These are phyloP conservation scores for Setomelanomma holmii DNA, from an alignment of 2,329 filamentous ascomycete genomes.

Conservation along the genomic window DNA sequence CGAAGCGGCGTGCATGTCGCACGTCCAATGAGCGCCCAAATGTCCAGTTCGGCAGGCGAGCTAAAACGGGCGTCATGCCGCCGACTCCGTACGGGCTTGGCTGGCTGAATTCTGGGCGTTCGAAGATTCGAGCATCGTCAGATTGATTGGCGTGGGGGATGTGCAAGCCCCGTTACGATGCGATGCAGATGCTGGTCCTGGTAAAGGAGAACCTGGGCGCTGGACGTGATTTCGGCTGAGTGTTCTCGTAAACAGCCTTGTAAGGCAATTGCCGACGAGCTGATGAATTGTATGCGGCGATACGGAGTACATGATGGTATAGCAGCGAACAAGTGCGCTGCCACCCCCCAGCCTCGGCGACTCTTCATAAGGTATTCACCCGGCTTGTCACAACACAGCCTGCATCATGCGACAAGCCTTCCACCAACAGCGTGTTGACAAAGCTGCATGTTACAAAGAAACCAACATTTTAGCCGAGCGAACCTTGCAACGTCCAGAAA, in stretches of 20 bases:
- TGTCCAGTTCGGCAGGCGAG: constrained; percentile 1
- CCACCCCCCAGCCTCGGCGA: no score
- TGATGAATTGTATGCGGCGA: no score
- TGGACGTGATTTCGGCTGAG: background rate
- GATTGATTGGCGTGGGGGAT: constrained; percentile 1
- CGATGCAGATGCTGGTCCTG: background rate
- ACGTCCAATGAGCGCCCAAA: constrained; percentile 1
- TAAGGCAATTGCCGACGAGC: no score
- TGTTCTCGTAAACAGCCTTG: background rate
- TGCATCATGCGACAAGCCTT: constrained; percentile 1
- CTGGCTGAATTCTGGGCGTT: constrained; percentile 8
- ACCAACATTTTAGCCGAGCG: background rate
- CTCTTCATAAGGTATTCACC: background rate
- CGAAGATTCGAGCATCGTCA: background rate
- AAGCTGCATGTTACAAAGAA: background rate
- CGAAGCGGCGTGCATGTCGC: constrained; percentile 2
- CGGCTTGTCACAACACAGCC: background rate
- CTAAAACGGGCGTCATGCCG: constrained; percentile 2
- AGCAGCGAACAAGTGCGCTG: background rate
- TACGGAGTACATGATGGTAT: no score
- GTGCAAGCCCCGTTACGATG: background rate
- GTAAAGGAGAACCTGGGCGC: background rate
- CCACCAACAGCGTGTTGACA: background rate
- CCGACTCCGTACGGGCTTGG: constrained; percentile 1
- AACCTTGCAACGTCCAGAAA: background rate